Percentiles rank a stretch among this genome's conserved stretches.
Evolutionary conservation across 257 asterid genomes (phyloP).

Genomic region (Henckelia pumila): DNA sequence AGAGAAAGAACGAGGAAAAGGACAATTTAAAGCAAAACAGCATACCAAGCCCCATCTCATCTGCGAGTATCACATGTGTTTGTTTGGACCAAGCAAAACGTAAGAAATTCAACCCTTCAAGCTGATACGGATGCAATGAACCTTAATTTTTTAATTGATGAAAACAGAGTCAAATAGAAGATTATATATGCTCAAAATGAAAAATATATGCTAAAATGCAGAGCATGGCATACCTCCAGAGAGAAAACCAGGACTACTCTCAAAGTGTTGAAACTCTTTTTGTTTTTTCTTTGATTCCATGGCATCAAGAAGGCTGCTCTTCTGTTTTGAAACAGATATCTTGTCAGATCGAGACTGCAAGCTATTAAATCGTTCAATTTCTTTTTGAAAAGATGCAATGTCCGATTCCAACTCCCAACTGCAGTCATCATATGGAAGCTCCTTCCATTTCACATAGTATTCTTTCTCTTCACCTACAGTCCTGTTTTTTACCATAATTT

Average conservation of each 20-base stretch:
- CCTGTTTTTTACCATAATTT: conserved; percentile 40
- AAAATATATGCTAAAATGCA: conserved; percentile 20
- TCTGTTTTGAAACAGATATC: conserved; percentile 52
- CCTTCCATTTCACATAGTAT: conserved; percentile 97
- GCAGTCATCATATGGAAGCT: conserved; percentile 93
- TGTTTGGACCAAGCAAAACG: conserved; percentile 97
- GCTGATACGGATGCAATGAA: conserved; percentile 97
- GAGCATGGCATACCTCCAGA: conserved; percentile 60
- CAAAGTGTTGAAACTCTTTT: conserved; percentile 87
- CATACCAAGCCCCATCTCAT: conserved; percentile 99
- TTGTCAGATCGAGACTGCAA: conserved; percentile 56
- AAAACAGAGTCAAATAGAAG: conserved; percentile 23
- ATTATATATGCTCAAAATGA: conserved; percentile 9
- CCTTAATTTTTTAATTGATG: conserved; percentile 44
- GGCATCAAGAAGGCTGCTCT: conserved; percentile 49
- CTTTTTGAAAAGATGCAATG: conserved; percentile 70
- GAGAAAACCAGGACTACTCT: conserved; percentile 86
- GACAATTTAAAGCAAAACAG: conserved; percentile 22
- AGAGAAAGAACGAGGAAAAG: conserved; percentile 5
- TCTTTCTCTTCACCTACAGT: conserved; percentile 68
- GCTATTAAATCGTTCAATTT: conserved; percentile 65
- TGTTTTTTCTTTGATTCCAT: conserved; percentile 63
- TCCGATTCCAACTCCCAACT: conserved; percentile 88
- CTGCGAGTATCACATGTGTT: conserved; percentile 98
- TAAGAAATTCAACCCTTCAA: conserved; percentile 97